Percentiles rank a stretch among this genome's conserved stretches.
phyloP scores from a whole-genome alignment of 2,329 filamentous ascomycete genomes.

The Cytospora leucostoma region DNA sequence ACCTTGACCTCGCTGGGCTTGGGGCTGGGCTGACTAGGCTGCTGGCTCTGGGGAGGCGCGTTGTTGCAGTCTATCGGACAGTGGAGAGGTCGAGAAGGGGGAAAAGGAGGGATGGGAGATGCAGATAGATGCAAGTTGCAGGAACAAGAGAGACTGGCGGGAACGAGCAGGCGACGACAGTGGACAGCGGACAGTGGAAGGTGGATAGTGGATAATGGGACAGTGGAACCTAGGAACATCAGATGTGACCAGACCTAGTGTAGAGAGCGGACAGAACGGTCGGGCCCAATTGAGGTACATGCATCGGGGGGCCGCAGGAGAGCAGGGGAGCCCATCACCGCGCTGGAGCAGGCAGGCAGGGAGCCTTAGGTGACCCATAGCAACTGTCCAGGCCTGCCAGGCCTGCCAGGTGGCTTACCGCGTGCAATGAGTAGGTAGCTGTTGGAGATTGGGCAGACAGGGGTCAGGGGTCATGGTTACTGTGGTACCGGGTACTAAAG shows the following conservation, averaged over 20 bases:
- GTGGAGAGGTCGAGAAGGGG: slow-evolving; percentile 5
- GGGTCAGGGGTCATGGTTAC: neutral
- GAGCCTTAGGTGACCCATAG: neutral
- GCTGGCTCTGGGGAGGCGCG: slow-evolving; percentile 8
- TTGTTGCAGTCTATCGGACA: slow-evolving; percentile 17
- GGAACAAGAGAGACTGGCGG: slow-evolving; percentile 2
- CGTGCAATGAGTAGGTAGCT: neutral
- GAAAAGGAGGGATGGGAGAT: slow-evolving; percentile 7
- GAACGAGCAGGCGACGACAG: slow-evolving; percentile 1
- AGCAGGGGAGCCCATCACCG: slow-evolving; percentile 2
- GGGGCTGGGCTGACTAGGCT: slow-evolving; percentile 5
- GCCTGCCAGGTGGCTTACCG: too few relatives aligned
- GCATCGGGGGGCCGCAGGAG: slow-evolving; percentile 1
- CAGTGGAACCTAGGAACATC: too few relatives aligned
- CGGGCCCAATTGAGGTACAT: slow-evolving; percentile 4
- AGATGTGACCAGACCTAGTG: too few relatives aligned
- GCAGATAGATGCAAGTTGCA: slow-evolving; percentile 12
- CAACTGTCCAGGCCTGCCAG: neutral
- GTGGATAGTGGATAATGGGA: neutral
- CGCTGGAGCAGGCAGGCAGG: neutral
- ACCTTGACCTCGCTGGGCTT: slow-evolving; percentile 11
- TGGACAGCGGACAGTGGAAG: slow-evolving; percentile 5
- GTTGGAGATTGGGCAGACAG: neutral
- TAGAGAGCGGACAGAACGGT: slow-evolving; percentile 12
- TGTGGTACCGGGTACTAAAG: neutral